These are phyloP conservation scores for Phytopythium vexans DNA, from an alignment of 352 stramenopile species.

Conservation along the genomic window DNA sequence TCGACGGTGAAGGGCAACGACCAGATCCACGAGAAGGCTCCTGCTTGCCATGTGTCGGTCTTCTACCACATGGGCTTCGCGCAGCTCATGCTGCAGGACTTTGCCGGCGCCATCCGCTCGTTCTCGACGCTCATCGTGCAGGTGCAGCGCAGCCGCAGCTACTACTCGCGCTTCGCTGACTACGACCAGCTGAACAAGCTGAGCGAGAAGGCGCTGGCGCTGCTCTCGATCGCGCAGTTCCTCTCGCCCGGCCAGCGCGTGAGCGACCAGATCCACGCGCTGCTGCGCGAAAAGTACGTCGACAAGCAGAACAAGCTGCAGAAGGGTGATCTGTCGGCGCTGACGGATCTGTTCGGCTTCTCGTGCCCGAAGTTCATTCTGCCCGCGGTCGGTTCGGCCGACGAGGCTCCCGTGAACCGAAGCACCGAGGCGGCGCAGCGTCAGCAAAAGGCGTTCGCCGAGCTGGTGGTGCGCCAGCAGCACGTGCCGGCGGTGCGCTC, in stretches of 20 bases:
- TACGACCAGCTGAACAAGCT: conserved; percentile 96
- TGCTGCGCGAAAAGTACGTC: conserved; percentile 94
- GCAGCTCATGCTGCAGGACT: conserved; percentile 97
- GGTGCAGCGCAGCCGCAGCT: conserved; percentile 87
- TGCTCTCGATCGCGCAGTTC: conserved; percentile 90
- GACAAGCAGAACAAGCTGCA: conserved; percentile 88
- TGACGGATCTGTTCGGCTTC: conserved; percentile 92
- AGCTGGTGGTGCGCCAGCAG: conserved; percentile 87
- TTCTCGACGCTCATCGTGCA: conserved; percentile 89
- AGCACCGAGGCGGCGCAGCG: conserved; percentile 63
- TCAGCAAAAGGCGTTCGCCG: conserved; percentile 86
- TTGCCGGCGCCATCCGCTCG: conserved; percentile 90
- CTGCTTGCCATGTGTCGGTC: conserved; percentile 92
- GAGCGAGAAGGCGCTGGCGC: conserved; percentile 93
- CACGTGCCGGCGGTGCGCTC: conserved; percentile 90
- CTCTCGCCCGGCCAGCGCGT: conserved; percentile 86
- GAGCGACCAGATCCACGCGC: conserved; percentile 81
- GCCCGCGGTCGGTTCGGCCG: conserved; percentile 40
- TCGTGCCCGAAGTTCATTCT: conserved; percentile 96
- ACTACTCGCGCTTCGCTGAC: conserved; percentile 89
- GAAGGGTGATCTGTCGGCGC: conserved; percentile 72
- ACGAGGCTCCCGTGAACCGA: conserved; percentile 52
- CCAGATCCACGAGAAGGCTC: conserved; percentile 89
- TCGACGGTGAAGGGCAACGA: conserved; percentile 51
- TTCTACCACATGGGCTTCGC: conserved; percentile 97